A percentile compares a stretch with the other conserved stretches of the same genome.
Evolutionary conservation across 306 rosid species (phyloP).

Genomic region (Sechiopsis laciniata): DNA sequence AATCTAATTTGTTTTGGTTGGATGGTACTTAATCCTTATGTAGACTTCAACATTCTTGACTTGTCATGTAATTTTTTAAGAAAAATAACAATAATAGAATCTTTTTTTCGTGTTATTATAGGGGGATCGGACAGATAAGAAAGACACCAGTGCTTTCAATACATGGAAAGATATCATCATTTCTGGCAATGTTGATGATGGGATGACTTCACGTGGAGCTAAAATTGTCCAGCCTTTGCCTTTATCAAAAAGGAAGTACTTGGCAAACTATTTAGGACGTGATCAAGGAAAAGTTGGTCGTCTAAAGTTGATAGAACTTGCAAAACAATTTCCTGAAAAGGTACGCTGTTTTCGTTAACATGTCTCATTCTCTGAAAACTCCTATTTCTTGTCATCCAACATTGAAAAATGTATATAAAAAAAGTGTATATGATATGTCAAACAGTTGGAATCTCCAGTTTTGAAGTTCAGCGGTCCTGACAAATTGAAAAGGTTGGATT

Average conservation of each 20-base stretch:
- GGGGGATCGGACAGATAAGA: constrained; percentile 95
- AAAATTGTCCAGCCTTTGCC: constrained; percentile 62
- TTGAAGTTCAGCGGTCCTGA: constrained; percentile 76
- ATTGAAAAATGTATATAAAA: constrained; percentile 22
- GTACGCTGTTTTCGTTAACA: constrained; percentile 35
- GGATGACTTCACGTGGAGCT: constrained; percentile 50
- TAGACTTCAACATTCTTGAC: not conserved
- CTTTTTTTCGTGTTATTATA: constrained; percentile 33
- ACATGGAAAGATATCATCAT: constrained; percentile 95
- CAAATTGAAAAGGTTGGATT: constrained; percentile 68
- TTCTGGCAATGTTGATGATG: constrained; percentile 88
- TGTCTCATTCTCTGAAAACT: not conserved
- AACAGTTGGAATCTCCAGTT: constrained; percentile 97
- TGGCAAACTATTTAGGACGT: constrained; percentile 93
- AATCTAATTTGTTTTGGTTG: not conserved
- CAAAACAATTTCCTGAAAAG: constrained; percentile 78
- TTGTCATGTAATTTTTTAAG: not conserved
- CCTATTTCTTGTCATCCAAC: constrained; percentile 7
- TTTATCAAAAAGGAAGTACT: constrained; percentile 64
- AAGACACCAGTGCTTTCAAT: constrained; percentile 79
- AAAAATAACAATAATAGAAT: not conserved
- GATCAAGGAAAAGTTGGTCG: constrained; percentile 92
- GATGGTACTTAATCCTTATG: not conserved
- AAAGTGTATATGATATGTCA: constrained; percentile 34
- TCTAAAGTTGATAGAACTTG: constrained; percentile 68